Conservation (phyloP, 2,329 filamentous ascomycete genomes). For the Berkeleyomyces rouxiae region DNA sequence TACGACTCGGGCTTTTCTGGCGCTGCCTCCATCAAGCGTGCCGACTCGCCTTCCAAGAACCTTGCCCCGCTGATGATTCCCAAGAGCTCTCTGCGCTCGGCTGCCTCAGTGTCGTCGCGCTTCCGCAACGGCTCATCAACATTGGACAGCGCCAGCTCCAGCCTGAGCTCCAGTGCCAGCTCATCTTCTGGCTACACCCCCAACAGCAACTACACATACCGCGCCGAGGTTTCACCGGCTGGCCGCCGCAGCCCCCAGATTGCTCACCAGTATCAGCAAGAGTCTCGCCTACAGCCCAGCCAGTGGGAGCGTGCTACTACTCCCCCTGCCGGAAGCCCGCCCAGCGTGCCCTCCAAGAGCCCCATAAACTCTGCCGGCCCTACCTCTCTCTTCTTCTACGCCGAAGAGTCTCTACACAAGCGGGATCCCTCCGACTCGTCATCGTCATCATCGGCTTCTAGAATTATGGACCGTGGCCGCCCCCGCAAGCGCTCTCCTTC, state of each 20-base stretch:
- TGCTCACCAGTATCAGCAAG: neutral
- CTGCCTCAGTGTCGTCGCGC: constrained; percentile 2
- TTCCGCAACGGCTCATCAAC: constrained; percentile 10
- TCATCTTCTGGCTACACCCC: neutral
- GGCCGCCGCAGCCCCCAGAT: neutral
- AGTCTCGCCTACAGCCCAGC: neutral
- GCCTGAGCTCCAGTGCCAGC: neutral
- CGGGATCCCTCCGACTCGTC: constrained; percentile 35
- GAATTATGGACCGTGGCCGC: constrained; percentile 45
- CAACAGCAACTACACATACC: neutral
- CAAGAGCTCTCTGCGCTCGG: constrained; percentile 6
- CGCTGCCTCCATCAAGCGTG: neutral
- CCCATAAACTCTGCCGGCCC: neutral
- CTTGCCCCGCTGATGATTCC: constrained; percentile 10
- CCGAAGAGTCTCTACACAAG: constrained; percentile 23
- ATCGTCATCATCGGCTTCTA: constrained; percentile 15
- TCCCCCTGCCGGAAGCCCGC: constrained; percentile 3
- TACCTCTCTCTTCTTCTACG: neutral
- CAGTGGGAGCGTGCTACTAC: constrained; percentile 1
- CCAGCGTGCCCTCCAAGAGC: constrained; percentile 6
- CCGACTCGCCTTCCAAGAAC: constrained; percentile 8
- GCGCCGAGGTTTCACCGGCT: constrained; percentile 2
- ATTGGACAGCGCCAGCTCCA: constrained; percentile 4
- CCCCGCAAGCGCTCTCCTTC: constrained; percentile 36
- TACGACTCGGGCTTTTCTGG: neutral